Evolutionary conservation across 78 protist species (phyloP).

Genomic region (Dictyostelium discoideum): DNA sequence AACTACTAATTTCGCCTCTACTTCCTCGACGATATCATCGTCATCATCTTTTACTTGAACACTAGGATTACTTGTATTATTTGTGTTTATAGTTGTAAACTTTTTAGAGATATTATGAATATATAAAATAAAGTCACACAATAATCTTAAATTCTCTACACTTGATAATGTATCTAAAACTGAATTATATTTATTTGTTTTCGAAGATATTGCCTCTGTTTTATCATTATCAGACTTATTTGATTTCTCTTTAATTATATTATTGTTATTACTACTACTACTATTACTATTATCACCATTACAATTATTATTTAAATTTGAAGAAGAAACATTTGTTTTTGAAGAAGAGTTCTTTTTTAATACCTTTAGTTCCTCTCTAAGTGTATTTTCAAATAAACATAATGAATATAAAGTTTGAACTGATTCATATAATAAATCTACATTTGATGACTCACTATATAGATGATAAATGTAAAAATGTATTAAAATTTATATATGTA

Average conservation of each 20-base stretch:
- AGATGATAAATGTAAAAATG: background rate
- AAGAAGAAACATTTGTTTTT: background rate
- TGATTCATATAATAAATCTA: background rate
- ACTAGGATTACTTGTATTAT: background rate
- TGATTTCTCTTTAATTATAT: background rate
- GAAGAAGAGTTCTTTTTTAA: background rate
- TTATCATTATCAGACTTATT: background rate
- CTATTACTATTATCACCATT: too few relatives aligned
- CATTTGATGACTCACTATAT: slow-evolving; percentile 5
- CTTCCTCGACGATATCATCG: background rate
- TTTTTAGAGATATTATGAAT: slow-evolving; percentile 5
- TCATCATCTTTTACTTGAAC: background rate
- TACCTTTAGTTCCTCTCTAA: slow-evolving; percentile 25
- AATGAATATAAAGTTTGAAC: background rate
- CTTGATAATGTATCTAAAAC: background rate
- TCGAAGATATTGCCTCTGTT: background rate
- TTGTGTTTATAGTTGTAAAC: background rate
- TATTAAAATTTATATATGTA: background rate
- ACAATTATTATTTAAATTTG: background rate
- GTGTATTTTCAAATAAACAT: slow-evolving; percentile 9
- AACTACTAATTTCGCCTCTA: background rate
- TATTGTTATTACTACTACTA: background rate
- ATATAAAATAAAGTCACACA: background rate
- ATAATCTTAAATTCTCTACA: background rate
- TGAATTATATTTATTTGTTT: background rate